Evolutionary conservation across 2,329 filamentous ascomycete species (phyloP), one percentile per base, ranked within the genome.

Genomic region (Nothophaeocryptopus gaeumannii): DNA sequence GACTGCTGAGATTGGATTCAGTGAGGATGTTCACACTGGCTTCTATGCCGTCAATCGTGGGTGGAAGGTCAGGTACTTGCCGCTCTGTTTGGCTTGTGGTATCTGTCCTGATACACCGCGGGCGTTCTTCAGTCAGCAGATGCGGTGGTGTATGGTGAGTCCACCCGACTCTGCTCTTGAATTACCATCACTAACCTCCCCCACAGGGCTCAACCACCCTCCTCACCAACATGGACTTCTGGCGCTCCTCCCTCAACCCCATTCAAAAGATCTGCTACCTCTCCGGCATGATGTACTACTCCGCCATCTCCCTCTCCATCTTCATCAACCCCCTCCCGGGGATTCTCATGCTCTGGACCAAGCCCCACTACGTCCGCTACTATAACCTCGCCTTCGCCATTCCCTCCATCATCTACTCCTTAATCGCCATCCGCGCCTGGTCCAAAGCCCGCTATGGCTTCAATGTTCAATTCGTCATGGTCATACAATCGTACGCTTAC

Each of bases 361-460:
- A 70, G 1, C 71, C 71, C 0, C 59, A 72, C 30, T 71, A 66
- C 62, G 71, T 74, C 59, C 69, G 69, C 54, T 74, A 70, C 58
- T 73, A 72, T 63, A 73, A 73, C 59, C 62, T 74, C n/a, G 69
- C 71, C 5, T 73, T 73, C 49, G 71, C 71, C 13, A 60, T 72
- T 7, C 71, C 71, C 1, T 71, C 66, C 3, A 65, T 74, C 42
- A 39, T 72, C 13, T 72, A 72, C 56, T 69, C 68, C 14, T 57
- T 71, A 12, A 50, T 72, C 11, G 57, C 70, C n/a, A 69, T 73
- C 50, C 66, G 70, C 3, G 64, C 67, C 49, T 74, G 71, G 71
- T 61, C 69, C 42, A 72, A 71, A 54, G 69, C 69, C 35, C 59
- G 61, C 16, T 74, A 73, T 55, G 70, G 69, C 12, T 67, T 73